Evolutionary conservation across 768 basidiomycete species (phyloP).

Genomic region (Amanita subjunquillea): DNA sequence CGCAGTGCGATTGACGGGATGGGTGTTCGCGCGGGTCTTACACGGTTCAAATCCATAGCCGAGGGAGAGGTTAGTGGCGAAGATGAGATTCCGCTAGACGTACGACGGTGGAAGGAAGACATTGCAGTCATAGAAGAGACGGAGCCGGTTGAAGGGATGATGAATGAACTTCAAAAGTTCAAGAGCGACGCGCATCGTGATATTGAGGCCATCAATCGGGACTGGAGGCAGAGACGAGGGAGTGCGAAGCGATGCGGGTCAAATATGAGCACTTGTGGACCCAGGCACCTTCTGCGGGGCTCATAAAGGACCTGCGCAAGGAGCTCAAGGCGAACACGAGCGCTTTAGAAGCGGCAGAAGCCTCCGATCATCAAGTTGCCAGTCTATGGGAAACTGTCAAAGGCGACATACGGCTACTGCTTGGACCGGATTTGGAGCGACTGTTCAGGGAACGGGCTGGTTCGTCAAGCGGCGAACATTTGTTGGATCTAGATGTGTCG

Average conservation of each 20-base stretch:
- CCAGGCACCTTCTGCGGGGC: constrained; percentile 69
- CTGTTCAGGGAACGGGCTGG: constrained; percentile 45
- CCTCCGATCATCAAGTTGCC: constrained; percentile 70
- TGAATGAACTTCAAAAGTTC: constrained; percentile 47
- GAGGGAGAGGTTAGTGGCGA: constrained; percentile 53
- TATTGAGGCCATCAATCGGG: constrained; percentile 49
- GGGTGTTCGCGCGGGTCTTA: constrained; percentile 63
- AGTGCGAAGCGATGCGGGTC: constrained; percentile 83
- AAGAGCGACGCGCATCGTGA: constrained; percentile 49
- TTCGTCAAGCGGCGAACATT: constrained; percentile 23
- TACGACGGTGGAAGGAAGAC: constrained; percentile 66
- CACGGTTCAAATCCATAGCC: constrained; percentile 60
- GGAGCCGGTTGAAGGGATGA: constrained; percentile 54
- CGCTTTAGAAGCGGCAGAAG: constrained; percentile 65
- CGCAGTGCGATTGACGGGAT: constrained; percentile 73
- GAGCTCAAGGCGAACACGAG: constrained; percentile 70
- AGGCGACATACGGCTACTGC: constrained; percentile 52
- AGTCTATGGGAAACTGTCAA: constrained; percentile 63
- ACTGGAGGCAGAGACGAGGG: constrained; percentile 73
- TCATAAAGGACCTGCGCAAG: constrained; percentile 60
- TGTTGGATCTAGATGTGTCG: constrained; percentile 61
- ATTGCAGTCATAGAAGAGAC: constrained; percentile 58
- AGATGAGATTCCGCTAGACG: constrained; percentile 62
- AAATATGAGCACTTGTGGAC: constrained; percentile 84
- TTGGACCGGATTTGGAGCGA: constrained; percentile 50